Evolutionary conservation across 768 basidiomycete genomes (phyloP).

Genomic region (Leccinum subgranulosum): DNA sequence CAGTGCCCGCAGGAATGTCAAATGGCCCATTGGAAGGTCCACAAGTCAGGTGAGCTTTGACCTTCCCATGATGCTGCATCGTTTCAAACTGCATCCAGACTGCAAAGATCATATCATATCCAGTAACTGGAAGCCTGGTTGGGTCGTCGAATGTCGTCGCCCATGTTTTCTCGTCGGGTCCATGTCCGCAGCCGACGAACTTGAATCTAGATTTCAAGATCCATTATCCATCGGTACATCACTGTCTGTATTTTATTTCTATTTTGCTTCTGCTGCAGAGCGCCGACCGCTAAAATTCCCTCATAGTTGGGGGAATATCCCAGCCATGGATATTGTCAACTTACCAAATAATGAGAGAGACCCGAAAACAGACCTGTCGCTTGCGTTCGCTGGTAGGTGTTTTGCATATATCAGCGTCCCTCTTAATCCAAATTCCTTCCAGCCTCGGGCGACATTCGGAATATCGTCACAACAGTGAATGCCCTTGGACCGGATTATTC

Average conservation of each 20-base stretch:
- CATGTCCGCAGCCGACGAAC: conserved; percentile 6
- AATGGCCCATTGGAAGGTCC: conserved; percentile 36
- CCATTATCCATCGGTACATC: conserved; percentile 27
- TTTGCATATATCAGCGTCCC: background rate
- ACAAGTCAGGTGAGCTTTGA: conserved; percentile 33
- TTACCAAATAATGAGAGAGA: conserved; percentile 20
- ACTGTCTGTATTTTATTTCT: conserved; percentile 14
- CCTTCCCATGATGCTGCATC: background rate
- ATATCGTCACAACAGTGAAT: conserved; percentile 43
- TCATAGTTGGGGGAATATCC: conserved; percentile 34
- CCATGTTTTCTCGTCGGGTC: conserved; percentile 17
- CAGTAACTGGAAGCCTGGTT: conserved; percentile 19
- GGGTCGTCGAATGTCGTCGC: conserved; percentile 19
- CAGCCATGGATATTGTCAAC: conserved; percentile 34
- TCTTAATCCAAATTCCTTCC: background rate
- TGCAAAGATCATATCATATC: conserved; percentile 25
- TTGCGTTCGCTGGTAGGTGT: conserved; percentile 25
- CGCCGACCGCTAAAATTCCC: background rate
- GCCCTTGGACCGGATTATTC: conserved; percentile 38
- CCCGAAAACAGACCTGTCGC: conserved; percentile 16
- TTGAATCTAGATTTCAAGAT: conserved; percentile 15
- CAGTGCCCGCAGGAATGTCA: conserved; percentile 37
- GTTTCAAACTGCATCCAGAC: conserved; percentile 8
- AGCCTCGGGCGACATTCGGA: conserved; percentile 52
- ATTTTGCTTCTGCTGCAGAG: background rate